Evolutionary conservation across 179 eudicot genomes (phyloP).

Genomic region (Vitellaria paradoxa): DNA sequence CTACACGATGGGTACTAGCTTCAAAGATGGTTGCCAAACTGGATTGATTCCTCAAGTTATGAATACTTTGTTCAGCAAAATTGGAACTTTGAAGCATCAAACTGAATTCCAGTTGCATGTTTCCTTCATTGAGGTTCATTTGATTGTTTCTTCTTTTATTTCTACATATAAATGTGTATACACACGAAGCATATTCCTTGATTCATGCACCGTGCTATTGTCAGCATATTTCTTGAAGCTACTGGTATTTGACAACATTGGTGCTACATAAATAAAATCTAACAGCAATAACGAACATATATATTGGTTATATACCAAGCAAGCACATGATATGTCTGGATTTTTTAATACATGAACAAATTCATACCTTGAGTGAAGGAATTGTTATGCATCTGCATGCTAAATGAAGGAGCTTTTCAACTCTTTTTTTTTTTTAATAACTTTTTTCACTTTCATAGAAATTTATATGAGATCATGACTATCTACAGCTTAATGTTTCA

Average conservation of each 20-base stretch:
- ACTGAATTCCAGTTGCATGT: slow-evolving; percentile 88
- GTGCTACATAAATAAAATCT: background rate
- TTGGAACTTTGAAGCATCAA: slow-evolving; percentile 71
- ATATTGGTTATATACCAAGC: background rate
- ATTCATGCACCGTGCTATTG: background rate
- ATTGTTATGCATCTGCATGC: too few relatives aligned
- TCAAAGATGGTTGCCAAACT: slow-evolving; percentile 64
- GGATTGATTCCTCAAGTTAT: slow-evolving; percentile 94
- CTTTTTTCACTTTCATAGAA: background rate
- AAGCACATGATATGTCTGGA: background rate
- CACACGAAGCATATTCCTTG: background rate
- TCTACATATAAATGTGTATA: background rate
- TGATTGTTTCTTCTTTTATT: slow-evolving; percentile 4
- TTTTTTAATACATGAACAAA: background rate
- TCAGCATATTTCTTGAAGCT: background rate
- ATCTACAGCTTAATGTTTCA: background rate
- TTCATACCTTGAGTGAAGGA: too few relatives aligned
- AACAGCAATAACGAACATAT: too few relatives aligned
- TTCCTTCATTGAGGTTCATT: slow-evolving; percentile 92
- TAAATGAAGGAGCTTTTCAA: background rate
- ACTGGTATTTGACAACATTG: background rate
- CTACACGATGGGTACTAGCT: slow-evolving; percentile 97
- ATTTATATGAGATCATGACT: background rate
- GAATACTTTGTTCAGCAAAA: slow-evolving; percentile 78
- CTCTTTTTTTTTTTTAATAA: background rate